phyloP scores from a whole-genome alignment of 2,329 filamentous ascomycete species.

The Aspergillus sp. region DNA sequence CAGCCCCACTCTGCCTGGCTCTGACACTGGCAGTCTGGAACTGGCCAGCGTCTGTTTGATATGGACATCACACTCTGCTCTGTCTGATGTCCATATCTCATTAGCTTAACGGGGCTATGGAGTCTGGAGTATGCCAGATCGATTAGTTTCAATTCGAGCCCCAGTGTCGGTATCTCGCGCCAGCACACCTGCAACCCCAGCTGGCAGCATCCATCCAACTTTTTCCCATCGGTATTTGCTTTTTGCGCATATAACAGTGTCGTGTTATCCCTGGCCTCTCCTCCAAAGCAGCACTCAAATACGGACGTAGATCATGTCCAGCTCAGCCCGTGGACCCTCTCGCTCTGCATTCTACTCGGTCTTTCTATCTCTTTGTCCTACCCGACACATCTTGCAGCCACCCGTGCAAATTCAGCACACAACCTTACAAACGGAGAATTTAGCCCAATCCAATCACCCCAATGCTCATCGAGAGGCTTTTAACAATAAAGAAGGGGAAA shows the following conservation, averaged over 20 bases:
- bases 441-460: slow-evolving; percentile 12
- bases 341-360: background rate
- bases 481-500: background rate
- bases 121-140: too few relatives aligned
- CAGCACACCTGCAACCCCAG: background rate
- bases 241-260: background rate
- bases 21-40: background rate
- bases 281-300: background rate
- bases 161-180: too few relatives aligned
- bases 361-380: slow-evolving; percentile 4
- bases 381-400: background rate
- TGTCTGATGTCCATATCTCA: too few relatives aligned
- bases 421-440: slow-evolving; percentile 11
- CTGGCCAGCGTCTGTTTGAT: too few relatives aligned
- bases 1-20: background rate
- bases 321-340: background rate
- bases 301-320: background rate
- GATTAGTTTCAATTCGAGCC: background rate
- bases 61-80: too few relatives aligned
- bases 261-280: background rate
- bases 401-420: background rate
- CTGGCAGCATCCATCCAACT: background rate
- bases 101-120: too few relatives aligned
- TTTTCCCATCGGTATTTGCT: background rate
- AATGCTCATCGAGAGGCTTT: slow-evolving; percentile 1